Evolutionary conservation across 139 green algal genomes (phyloP).

Genomic region (Parachlorella kessleri): DNA sequence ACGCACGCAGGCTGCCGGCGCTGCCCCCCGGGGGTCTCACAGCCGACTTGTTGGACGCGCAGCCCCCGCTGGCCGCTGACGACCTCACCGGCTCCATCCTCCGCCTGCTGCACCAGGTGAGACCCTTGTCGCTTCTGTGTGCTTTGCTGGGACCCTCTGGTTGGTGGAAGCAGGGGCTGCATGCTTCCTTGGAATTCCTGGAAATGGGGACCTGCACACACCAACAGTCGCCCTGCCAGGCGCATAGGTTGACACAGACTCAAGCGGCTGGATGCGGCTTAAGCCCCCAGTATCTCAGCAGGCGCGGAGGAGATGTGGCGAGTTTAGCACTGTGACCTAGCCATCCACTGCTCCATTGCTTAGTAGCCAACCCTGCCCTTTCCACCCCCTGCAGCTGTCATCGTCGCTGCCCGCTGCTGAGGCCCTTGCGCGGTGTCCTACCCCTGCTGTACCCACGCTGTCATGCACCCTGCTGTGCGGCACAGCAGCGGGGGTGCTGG

Average conservation of each 20-base stretch:
- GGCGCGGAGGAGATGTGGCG: too few relatives aligned
- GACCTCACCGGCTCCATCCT: slow-evolving; percentile 63
- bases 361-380: neutral
- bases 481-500: slow-evolving; percentile 52
- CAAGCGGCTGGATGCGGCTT: too few relatives aligned
- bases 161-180: too few relatives aligned
- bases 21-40: slow-evolving; percentile 6
- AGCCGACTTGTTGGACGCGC: neutral
- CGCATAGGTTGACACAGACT: too few relatives aligned
- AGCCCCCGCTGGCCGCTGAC: slow-evolving; percentile 37
- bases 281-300: too few relatives aligned
- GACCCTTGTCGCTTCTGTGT: neutral
- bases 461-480: slow-evolving; percentile 37
- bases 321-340: too few relatives aligned
- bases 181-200: too few relatives aligned
- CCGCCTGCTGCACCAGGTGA: slow-evolving; percentile 70
- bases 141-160: too few relatives aligned
- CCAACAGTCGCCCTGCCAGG: too few relatives aligned
- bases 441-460: slow-evolving; percentile 53
- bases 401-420: slow-evolving; percentile 47
- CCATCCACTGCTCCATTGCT: neutral
- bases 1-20: neutral
- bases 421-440: slow-evolving; percentile 55
- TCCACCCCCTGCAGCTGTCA: slow-evolving; percentile 44
- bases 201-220: too few relatives aligned